phyloP scores from a whole-genome alignment of 2,329 filamentous ascomycete species.

The Colletotrichum sp. region DNA sequence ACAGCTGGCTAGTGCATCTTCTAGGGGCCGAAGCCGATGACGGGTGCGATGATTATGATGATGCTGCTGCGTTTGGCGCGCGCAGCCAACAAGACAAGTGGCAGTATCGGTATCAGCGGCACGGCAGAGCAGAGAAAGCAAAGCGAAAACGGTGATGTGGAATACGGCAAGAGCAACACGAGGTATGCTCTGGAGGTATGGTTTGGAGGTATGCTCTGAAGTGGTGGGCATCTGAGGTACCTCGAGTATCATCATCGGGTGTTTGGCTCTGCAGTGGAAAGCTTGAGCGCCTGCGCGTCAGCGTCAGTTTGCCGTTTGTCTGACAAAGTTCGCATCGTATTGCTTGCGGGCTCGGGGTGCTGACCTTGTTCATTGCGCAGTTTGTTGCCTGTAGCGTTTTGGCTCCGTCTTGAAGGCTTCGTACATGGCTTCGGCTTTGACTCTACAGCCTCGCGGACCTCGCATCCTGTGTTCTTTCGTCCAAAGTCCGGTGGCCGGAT shows the following conservation, averaged over 20 bases:
- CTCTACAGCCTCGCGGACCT: background rate
- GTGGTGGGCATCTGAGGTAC: background rate
- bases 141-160: background rate
- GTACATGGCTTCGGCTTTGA: background rate
- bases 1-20: conserved; percentile 15
- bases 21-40: background rate
- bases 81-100: background rate
- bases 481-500: conserved; percentile 15
- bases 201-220: background rate
- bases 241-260: background rate
- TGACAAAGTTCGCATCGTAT: conserved; percentile 4
- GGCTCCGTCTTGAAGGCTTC: background rate
- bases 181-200: background rate
- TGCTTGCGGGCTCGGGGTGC: background rate
- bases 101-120: background rate
- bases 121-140: background rate
- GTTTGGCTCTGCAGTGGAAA: background rate
- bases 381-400: background rate
- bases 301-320: background rate
- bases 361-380: background rate
- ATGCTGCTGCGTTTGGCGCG: background rate
- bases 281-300: conserved; percentile 2
- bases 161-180: background rate
- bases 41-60: background rate
- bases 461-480: background rate